Base-by-base conservation (phyloP, 768 basidiomycete species). In the Tulasnella sp. region DNA sequence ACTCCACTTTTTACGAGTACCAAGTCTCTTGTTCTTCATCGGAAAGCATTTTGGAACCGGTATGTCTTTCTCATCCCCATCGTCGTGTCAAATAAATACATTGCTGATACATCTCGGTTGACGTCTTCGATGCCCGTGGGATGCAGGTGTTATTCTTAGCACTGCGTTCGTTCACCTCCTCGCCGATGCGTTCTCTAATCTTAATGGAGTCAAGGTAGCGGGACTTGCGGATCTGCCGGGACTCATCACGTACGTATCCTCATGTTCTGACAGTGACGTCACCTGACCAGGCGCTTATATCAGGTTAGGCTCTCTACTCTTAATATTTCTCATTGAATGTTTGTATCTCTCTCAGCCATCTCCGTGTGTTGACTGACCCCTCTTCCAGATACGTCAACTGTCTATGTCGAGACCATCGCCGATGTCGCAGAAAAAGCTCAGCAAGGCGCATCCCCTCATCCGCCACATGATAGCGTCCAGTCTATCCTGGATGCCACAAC, bases 11-110 rank as follows among this genome's bases (percentile, higher is more conserved):
- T 65, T 88, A 21, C 76, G 77, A 54, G 82, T 88, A 64, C 86
- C 86, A 1, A 76, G 77, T 23, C 72, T 86, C 15, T 66, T 84
- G 17, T 90, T 91, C 68, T 90, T 91, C 70, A 74, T 88, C n/a
- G 87, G 85, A 41, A 91, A 89, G 66, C 88, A 91, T 68, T 89
- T 90, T 65, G 88, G 88, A 34, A 90, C 88, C 13, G 81, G 83
- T 80, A 43, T 48, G 24, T 23, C 13, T 42, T 58, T 53, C 11
- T 19, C 4, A 51, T 49, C 17, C 21, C 24, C 17, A 48, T 34
- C 23, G 30, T 24, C 27, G 29, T 17, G 13, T 58, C 26, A 23
- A 41, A 8, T 43, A 51, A 53, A 42, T 51, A 65, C 7, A n/a
- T n/a, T n/a, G n/a, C n/a, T n/a, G n/a, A n/a, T n/a, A n/a, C n/a